phyloP scores from a whole-genome alignment of 371 early-diverging fungal genomes.

The Chytridiales sp. region DNA sequence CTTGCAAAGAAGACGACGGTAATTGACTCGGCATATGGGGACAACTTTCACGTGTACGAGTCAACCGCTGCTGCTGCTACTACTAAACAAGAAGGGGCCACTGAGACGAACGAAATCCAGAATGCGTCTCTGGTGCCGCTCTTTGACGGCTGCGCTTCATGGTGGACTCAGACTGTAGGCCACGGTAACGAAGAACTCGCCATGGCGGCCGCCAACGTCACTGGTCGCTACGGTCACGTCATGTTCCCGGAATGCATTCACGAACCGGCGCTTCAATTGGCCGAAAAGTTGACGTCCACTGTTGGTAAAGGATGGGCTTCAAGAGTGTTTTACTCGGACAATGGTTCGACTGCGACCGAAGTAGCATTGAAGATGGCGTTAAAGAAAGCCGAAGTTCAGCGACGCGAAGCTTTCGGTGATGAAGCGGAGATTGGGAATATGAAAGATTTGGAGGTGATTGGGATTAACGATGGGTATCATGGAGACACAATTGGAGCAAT shows the following conservation, averaged over 20 bases:
- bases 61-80: neutral
- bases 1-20: slow-evolving; percentile 65
- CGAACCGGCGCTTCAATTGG: slow-evolving; percentile 67
- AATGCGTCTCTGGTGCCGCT: neutral
- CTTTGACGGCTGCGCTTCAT: slow-evolving; percentile 73
- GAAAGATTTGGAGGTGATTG: slow-evolving; percentile 58
- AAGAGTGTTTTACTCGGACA: slow-evolving; percentile 79
- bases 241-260: slow-evolving; percentile 78
- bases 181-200: slow-evolving; percentile 69
- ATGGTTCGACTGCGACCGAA: slow-evolving; percentile 79
- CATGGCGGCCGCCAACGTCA: slow-evolving; percentile 64
- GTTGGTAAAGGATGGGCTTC: slow-evolving; percentile 69
- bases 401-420: slow-evolving; percentile 46
- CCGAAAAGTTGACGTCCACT: slow-evolving; percentile 59
- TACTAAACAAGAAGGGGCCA: too few relatives aligned
- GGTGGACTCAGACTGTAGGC: slow-evolving; percentile 86
- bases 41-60: slow-evolving; percentile 58
- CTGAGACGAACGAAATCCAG: too few relatives aligned
- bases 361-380: slow-evolving; percentile 83
- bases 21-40: slow-evolving; percentile 75
- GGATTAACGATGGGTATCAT: slow-evolving; percentile 77
- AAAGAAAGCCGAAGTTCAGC: slow-evolving; percentile 38
- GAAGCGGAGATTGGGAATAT: slow-evolving; percentile 8
- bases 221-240: slow-evolving; percentile 81
- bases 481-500: slow-evolving; percentile 86